phyloP scores from a whole-genome alignment of 2,329 filamentous ascomycete genomes.

The Daldinia sp. region DNA sequence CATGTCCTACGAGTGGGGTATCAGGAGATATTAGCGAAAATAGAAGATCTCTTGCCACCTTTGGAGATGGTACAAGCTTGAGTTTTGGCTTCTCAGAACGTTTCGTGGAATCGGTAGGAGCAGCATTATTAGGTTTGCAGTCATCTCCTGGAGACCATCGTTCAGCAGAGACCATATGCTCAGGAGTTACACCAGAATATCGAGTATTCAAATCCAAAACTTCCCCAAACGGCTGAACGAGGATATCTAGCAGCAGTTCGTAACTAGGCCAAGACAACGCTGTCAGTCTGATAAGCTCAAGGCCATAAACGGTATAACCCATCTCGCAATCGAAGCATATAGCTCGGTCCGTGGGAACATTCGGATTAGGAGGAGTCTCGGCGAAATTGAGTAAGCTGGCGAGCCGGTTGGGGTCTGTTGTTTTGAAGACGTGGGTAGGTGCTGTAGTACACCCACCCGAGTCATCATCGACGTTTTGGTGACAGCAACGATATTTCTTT shows the following conservation, averaged over 20 bases:
- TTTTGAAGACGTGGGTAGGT: constrained; percentile 88
- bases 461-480: constrained; percentile 74
- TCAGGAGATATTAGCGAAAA: constrained; percentile 79
- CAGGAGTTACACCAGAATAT: constrained; percentile 86
- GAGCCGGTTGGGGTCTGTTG: constrained; percentile 79
- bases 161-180: constrained; percentile 78
- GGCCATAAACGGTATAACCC: constrained; percentile 89
- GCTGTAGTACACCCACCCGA: constrained; percentile 77
- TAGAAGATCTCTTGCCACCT: constrained; percentile 79
- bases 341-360: constrained; percentile 66
- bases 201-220: constrained; percentile 91
- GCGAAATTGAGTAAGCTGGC: constrained; percentile 84
- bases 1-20: constrained; percentile 91
- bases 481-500: constrained; percentile 82
- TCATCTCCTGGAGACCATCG: constrained; percentile 60
- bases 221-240: constrained; percentile 86
- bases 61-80: constrained; percentile 80
- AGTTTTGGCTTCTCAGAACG: constrained; percentile 63
- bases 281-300: constrained; percentile 91
- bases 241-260: constrained; percentile 80
- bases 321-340: constrained; percentile 97
- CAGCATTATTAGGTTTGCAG: constrained; percentile 45
- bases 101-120: constrained; percentile 42
- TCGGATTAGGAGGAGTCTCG: constrained; percentile 76
- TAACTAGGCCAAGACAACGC: constrained; percentile 88